These are phyloP conservation scores for Petasospora rhodanensis DNA, from an alignment of 1,139 yeast genomes.

Conservation along the genomic window DNA sequence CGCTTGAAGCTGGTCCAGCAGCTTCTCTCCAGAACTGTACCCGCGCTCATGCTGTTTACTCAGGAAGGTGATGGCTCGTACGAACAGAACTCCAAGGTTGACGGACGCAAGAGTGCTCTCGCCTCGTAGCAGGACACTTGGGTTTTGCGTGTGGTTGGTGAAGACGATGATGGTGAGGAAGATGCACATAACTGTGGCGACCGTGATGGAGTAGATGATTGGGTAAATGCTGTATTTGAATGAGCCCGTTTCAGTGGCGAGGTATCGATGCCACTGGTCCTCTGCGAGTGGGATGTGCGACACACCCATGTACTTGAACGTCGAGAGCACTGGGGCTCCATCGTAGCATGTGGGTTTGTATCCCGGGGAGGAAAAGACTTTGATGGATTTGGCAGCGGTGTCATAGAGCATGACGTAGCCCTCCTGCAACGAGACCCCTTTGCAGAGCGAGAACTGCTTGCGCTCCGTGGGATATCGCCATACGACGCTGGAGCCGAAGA, in stretches of 20 bases:
- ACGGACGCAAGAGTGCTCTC: conserved; percentile 48
- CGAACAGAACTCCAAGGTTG: conserved; percentile 48
- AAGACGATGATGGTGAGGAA: conserved; percentile 60
- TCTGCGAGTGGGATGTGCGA: conserved; percentile 19
- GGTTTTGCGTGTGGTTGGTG: conserved; percentile 56
- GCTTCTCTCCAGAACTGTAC: conserved; percentile 46
- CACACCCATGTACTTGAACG: conserved; percentile 25
- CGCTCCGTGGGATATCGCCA: conserved; percentile 24
- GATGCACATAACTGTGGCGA: conserved; percentile 62
- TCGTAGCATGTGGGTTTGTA: conserved; percentile 26
- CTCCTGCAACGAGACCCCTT: conserved; percentile 12
- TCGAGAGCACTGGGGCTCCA: conserved; percentile 29
- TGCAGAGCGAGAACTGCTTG: conserved; percentile 16
- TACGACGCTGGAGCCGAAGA: conserved; percentile 21
- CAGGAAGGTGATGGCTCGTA: conserved; percentile 44
- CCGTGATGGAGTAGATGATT: conserved; percentile 55
- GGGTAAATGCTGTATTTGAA: conserved; percentile 58
- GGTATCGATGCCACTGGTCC: conserved; percentile 27
- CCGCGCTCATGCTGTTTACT: conserved; percentile 50
- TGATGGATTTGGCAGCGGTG: not conserved
- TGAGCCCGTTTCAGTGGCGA: conserved; percentile 31
- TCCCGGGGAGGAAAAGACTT: conserved; percentile 1
- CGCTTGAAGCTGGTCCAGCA: conserved; percentile 44
- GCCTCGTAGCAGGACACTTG: conserved; percentile 41
- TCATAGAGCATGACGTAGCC: conserved; percentile 13